phyloP scores from a whole-genome alignment of 371 early-diverging fungal species.

The Ordospora pajunii region DNA sequence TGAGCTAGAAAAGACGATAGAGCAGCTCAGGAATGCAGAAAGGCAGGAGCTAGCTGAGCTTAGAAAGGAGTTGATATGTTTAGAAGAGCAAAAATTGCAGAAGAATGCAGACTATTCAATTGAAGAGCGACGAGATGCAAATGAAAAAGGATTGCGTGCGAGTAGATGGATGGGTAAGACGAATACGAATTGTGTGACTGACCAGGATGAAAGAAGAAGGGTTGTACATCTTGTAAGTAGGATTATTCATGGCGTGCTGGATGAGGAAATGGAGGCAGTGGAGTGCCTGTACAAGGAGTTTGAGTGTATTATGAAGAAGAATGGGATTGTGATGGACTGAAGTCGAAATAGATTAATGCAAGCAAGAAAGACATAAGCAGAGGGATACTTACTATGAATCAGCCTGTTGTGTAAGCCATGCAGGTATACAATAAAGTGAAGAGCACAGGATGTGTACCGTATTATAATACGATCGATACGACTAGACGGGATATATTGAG shows the following conservation, averaged over 20 bases:
- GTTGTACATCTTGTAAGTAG: not conserved
- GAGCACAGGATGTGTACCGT: too few relatives aligned
- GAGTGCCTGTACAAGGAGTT: not conserved
- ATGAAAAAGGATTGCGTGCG: too few relatives aligned
- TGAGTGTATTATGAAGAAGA: slow-evolving; percentile 1
- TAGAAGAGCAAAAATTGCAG: too few relatives aligned
- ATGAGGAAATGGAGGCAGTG: not conserved
- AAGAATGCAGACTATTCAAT: too few relatives aligned
- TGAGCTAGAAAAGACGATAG: not conserved
- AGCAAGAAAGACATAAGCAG: too few relatives aligned
- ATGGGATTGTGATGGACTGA: not conserved
- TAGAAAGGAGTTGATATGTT: not conserved
- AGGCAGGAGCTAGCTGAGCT: not conserved
- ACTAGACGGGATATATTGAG: not conserved
- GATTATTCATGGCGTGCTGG: not conserved
- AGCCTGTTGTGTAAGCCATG: too few relatives aligned
- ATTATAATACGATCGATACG: too few relatives aligned
- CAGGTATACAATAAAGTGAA: too few relatives aligned
- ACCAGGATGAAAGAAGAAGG: not conserved
- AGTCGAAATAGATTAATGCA: too few relatives aligned
- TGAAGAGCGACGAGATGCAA: too few relatives aligned
- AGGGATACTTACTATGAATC: too few relatives aligned
- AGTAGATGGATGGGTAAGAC: not conserved
- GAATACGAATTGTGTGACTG: too few relatives aligned
- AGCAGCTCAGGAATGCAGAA: not conserved